phyloP scores from a whole-genome alignment of 208 protist species.

The Spongospora subterranea region DNA sequence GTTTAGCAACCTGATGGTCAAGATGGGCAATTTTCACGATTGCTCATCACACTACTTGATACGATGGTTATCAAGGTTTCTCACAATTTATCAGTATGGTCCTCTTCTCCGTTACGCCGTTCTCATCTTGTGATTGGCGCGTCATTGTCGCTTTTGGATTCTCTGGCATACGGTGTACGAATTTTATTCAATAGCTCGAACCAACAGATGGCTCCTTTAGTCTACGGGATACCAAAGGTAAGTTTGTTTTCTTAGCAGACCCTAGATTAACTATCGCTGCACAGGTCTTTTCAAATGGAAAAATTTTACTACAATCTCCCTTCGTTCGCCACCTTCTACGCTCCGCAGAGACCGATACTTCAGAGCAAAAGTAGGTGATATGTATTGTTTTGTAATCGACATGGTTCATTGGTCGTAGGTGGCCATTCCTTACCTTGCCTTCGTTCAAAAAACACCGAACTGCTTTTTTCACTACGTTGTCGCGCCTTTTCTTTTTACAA shows the following conservation, averaged over 20 bases:
- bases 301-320: slow-evolving; percentile 18
- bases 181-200: slow-evolving; percentile 12
- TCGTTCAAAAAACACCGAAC: slow-evolving; percentile 27
- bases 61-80: slow-evolving; percentile 22
- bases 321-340: slow-evolving; percentile 31
- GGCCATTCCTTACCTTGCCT: slow-evolving; percentile 20
- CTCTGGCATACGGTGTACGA: slow-evolving; percentile 15
- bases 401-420: not conserved
- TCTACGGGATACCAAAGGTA: slow-evolving; percentile 11
- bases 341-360: slow-evolving; percentile 21
- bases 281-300: slow-evolving; percentile 30
- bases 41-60: slow-evolving; percentile 27
- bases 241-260: not conserved
- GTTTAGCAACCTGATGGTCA: not conserved
- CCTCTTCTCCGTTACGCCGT: not conserved
- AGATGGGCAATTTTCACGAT: not conserved
- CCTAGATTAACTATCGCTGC: not conserved
- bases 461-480: slow-evolving; percentile 17
- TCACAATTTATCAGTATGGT: slow-evolving; percentile 26
- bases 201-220: not conserved
- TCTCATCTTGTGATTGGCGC: slow-evolving; percentile 17
- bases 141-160: slow-evolving; percentile 24
- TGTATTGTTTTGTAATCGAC: not conserved
- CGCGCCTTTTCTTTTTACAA: slow-evolving; percentile 15
- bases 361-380: not conserved